A percentile compares a stretch with the other conserved stretches of the same genome.
phyloP scores from a whole-genome alignment of 164 flowering plant genomes.

The Aristolochia contorta region DNA sequence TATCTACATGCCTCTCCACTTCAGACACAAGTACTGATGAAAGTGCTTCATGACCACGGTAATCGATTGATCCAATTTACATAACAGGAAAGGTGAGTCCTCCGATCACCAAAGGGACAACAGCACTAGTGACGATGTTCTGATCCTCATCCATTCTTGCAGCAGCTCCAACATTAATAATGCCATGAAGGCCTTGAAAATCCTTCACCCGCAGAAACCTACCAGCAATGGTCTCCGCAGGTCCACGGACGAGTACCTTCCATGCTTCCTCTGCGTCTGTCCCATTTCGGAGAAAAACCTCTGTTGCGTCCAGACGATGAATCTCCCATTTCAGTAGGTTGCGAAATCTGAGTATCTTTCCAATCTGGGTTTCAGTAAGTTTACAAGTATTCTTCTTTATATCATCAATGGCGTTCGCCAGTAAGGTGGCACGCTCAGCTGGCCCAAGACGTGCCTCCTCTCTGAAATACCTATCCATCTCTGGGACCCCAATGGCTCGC shows the following conservation, averaged over 20 bases:
- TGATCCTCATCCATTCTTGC: no score
- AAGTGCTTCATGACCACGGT: no score
- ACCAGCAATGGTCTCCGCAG: constrained; percentile 23
- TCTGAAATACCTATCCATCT: constrained; percentile 38
- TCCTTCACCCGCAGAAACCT: no score
- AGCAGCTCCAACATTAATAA: neutral
- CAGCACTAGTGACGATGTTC: no score
- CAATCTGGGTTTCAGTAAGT: constrained; percentile 38
- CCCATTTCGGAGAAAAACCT: constrained; percentile 27
- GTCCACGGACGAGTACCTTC: constrained; percentile 40
- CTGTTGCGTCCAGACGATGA: constrained; percentile 61
- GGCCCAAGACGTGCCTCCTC: constrained; percentile 14
- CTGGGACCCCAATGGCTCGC: constrained; percentile 70
- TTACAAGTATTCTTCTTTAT: constrained; percentile 50
- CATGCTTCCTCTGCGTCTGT: constrained; percentile 43
- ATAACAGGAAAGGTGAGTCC: no score
- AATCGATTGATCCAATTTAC: no score
- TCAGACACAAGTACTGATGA: no score
- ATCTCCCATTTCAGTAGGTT: constrained; percentile 36
- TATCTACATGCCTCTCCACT: no score
- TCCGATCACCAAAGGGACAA: no score
- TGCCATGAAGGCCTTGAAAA: neutral
- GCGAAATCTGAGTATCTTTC: constrained; percentile 44
- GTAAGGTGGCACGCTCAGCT: constrained; percentile 12
- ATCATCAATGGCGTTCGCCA: constrained; percentile 31